Conservation (phyloP, 225 moss, liverwort and hornwort species). For the Takakia lepidozioides region DNA sequence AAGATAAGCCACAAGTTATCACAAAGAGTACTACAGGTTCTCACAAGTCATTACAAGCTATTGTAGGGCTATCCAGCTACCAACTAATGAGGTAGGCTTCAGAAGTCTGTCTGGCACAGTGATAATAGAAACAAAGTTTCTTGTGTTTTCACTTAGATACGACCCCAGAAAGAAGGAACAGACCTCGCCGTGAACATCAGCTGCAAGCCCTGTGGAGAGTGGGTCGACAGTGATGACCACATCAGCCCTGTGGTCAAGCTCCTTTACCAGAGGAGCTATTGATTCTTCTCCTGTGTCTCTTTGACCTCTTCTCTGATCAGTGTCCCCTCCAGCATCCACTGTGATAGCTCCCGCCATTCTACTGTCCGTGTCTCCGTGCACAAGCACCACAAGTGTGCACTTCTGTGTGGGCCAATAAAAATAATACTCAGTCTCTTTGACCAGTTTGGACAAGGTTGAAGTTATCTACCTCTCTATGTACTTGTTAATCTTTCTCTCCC, state of each 20-base stretch:
- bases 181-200: conserved; percentile 89
- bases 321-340: conserved; percentile 9
- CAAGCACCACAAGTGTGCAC: conserved; percentile 73
- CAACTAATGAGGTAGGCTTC: not conserved
- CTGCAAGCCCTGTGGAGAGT: conserved; percentile 51
- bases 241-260: conserved; percentile 64
- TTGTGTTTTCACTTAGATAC: too few relatives aligned
- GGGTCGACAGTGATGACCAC: conserved; percentile 75
- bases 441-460: too few relatives aligned
- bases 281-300: conserved; percentile 18
- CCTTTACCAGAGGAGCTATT: conserved; percentile 33
- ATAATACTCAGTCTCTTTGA: too few relatives aligned
- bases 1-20: not conserved
- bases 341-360: conserved; percentile 7
- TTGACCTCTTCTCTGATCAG: not conserved
- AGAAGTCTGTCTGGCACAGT: too few relatives aligned
- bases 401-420: too few relatives aligned
- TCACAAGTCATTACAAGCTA: not conserved
- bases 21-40: not conserved
- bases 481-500: too few relatives aligned
- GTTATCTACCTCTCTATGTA: too few relatives aligned
- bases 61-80: not conserved
- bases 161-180: not conserved
- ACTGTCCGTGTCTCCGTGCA: conserved; percentile 57
- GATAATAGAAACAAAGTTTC: too few relatives aligned